These are phyloP conservation scores for Adansonia rubrostipa DNA, from an alignment of 441 rosid genomes.

Conservation along the genomic window DNA sequence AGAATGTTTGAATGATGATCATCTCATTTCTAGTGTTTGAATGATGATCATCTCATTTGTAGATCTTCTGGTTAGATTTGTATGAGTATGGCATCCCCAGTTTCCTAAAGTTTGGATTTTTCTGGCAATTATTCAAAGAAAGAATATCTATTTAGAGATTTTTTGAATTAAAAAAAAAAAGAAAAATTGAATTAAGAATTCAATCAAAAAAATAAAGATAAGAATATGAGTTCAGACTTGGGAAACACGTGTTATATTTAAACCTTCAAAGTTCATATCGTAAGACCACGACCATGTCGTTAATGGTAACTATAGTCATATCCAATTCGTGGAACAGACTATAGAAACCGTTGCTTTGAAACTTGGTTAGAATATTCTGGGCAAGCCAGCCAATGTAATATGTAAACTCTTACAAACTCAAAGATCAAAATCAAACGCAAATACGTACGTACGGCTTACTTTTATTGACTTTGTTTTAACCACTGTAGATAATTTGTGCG, in stretches of 20 bases:
- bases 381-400: background rate
- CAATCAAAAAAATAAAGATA: background rate
- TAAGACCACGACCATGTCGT: background rate
- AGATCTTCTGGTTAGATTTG: background rate
- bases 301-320: background rate
- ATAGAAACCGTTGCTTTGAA: background rate
- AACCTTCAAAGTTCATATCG: background rate
- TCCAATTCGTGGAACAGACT: background rate
- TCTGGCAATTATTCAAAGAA: background rate
- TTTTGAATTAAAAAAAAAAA: background rate
- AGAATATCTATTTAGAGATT: background rate
- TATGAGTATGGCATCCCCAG: background rate
- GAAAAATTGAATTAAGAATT: background rate
- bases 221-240: background rate
- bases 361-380: background rate
- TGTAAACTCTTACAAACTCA: background rate
- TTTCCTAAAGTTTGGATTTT: background rate
- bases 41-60: background rate
- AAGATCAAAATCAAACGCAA: background rate
- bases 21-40: no score
- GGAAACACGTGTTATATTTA: background rate
- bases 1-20: constrained; percentile 1
- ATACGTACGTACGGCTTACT: background rate
- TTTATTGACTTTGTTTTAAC: background rate
- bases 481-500: background rate